Evolutionary conservation across 2,329 filamentous ascomycete genomes (phyloP).

Genomic region (Ascochyta lentis): DNA sequence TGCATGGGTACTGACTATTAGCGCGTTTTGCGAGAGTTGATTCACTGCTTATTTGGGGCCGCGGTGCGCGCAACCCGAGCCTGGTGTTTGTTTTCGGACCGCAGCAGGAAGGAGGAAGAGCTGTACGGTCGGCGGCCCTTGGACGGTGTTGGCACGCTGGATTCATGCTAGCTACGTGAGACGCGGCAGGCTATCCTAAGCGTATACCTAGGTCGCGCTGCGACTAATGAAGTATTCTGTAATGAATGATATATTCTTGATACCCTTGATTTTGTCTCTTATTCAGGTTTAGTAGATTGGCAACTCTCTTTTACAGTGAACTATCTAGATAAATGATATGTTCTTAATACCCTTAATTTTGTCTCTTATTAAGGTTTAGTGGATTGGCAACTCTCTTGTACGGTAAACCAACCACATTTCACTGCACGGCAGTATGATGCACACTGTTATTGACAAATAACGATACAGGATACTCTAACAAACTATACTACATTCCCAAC

Average conservation of each 20-base stretch:
- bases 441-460: no score
- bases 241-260: slow-evolving; percentile 22
- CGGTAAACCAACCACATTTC: no score
- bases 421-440: no score
- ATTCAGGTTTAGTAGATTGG: no score
- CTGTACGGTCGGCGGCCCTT: neutral
- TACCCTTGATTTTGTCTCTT: neutral
- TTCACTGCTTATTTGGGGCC: neutral
- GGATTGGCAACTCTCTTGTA: no score
- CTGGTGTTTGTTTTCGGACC: neutral
- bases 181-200: slow-evolving; percentile 3
- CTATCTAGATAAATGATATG: slow-evolving; percentile 17
- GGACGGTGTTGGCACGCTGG: slow-evolving; percentile 1
- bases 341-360: slow-evolving; percentile 12
- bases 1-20: slow-evolving; percentile 11
- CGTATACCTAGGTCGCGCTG: slow-evolving; percentile 3
- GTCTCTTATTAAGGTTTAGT: no score
- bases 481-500: neutral
- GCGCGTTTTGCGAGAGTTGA: slow-evolving; percentile 10
- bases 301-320: no score
- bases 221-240: slow-evolving; percentile 19
- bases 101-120: neutral
- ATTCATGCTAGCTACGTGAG: neutral
- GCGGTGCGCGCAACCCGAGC: neutral
- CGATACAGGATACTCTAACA: neutral